Conservation (phyloP, 73 alveolate genomes). For the Stentor roeselii region DNA sequence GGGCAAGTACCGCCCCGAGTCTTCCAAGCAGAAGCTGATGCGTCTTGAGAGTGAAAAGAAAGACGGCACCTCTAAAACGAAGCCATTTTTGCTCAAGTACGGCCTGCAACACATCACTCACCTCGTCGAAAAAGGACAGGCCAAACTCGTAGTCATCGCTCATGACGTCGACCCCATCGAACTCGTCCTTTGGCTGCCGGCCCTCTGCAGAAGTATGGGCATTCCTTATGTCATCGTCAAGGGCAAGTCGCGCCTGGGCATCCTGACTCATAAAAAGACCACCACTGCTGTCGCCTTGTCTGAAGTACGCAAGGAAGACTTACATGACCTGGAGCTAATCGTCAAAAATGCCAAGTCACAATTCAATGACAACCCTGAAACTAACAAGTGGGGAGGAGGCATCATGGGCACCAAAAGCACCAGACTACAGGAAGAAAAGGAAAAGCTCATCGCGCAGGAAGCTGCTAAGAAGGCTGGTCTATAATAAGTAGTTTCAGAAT, state of each 20-base stretch:
- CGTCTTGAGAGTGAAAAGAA: slow-evolving; percentile 81
- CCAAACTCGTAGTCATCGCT: slow-evolving; percentile 94
- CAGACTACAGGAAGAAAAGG: slow-evolving; percentile 49
- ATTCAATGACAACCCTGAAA: slow-evolving; percentile 58
- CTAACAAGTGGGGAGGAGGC: slow-evolving; percentile 61
- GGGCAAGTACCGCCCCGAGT: slow-evolving; percentile 86
- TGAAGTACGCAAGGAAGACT: slow-evolving; percentile 92
- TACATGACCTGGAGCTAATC: slow-evolving; percentile 72
- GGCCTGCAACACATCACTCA: slow-evolving; percentile 97
- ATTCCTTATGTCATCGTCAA: slow-evolving; percentile 92
- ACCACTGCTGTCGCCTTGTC: slow-evolving; percentile 96
- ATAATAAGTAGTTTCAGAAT: too few relatives aligned
- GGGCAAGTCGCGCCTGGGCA: slow-evolving; percentile 94
- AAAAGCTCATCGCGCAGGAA: slow-evolving; percentile 42
- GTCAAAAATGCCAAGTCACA: slow-evolving; percentile 62
- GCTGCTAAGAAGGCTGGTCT: slow-evolving; percentile 54
- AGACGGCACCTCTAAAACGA: slow-evolving; percentile 65
- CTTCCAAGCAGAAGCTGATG: slow-evolving; percentile 80
- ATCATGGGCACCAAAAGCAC: slow-evolving; percentile 67
- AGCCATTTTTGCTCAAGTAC: slow-evolving; percentile 87
- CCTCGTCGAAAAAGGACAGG: slow-evolving; percentile 91
- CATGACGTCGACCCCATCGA: slow-evolving; percentile 98
- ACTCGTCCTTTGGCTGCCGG: slow-evolving; percentile 92
- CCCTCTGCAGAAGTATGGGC: slow-evolving; percentile 95
- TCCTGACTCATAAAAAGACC: slow-evolving; percentile 92